Base-by-base conservation (phyloP, 1,139 yeast species). In the Candida gigantensis region DNA sequence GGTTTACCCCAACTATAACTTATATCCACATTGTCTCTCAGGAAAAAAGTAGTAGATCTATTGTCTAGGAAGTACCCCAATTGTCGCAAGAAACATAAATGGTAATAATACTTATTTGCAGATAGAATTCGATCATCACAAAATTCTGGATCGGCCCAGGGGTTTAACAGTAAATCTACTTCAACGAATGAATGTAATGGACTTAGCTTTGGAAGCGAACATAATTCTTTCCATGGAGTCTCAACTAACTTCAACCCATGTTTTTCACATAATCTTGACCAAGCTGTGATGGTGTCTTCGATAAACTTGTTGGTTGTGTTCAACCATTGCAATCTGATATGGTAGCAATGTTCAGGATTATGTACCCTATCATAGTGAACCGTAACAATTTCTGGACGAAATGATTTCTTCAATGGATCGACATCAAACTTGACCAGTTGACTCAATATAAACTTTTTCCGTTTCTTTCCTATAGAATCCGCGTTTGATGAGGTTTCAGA, bases 321-420 rank as follows among this genome's bases (percentile, higher is more conserved):
- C 25, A 92, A 65, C 98, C 99, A 94, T 58, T 92, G 97, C 19
- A 92, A 62, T 36, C 96, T 70, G 24, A 94, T 74, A 52, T 90
- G 98, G 64, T 82, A 94, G 53, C 97, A 90, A 53, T 90, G 95
- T 44, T 88, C 95, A 0, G 97, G 97, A 54, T 90, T 92, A 55
- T 89, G 97, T 3, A 89, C 92, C 37, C 82, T 74, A 56, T 94
- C 98, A 52, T 87, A 86, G 59, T 92, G 97, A 3, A 92, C 89
- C 3, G 82, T 80, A 26, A 90, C 68, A 9, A 81, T 61, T 51
- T 94, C 98, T 0, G 86, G 84, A 40, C 90, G 77, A 55, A 79
- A 80, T 0, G 96, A 88, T 42, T 79, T 74, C 3, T 69, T 68
- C 25, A 72, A 65, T 0, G 94, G 86, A 55, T 92, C 98, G 16